These are phyloP conservation scores for Cladosporium sp. DNA, from an alignment of 2,329 filamentous ascomycete species.

Conservation along the genomic window DNA sequence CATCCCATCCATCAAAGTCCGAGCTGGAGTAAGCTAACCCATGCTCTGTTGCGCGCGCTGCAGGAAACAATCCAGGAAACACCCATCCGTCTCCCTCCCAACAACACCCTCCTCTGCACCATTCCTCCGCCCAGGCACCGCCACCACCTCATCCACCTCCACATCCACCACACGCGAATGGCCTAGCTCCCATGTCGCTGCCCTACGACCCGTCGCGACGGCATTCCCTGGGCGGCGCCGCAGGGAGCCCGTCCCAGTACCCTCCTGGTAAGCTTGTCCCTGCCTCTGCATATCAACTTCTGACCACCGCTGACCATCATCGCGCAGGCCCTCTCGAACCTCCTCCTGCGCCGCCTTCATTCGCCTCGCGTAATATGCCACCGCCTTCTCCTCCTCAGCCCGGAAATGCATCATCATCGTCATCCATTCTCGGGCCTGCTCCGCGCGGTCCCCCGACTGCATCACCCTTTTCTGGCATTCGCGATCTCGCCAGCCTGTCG, in stretches of 20 bases:
- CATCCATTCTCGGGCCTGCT: slow-evolving; percentile 30
- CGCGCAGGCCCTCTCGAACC: slow-evolving; percentile 26
- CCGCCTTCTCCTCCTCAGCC: slow-evolving; percentile 46
- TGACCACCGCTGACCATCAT: slow-evolving; percentile 12
- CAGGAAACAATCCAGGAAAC: slow-evolving; percentile 8
- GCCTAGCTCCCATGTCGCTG: slow-evolving; percentile 33
- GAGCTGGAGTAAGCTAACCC: slow-evolving; percentile 8
- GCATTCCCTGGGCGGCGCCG: slow-evolving; percentile 39
- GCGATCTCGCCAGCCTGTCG: slow-evolving; percentile 52
- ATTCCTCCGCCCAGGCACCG: slow-evolving; percentile 20
- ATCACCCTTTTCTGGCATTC: slow-evolving; percentile 44
- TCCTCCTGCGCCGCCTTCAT: slow-evolving; percentile 38
- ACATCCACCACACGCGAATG: slow-evolving; percentile 19
- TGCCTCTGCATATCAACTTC: background rate
- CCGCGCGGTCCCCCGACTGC: slow-evolving; percentile 43
- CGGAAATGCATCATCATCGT: slow-evolving; percentile 32
- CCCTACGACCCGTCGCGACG: slow-evolving; percentile 41
- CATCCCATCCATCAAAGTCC: slow-evolving; percentile 2
- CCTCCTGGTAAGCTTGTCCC: slow-evolving; percentile 6
- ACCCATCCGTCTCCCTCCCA: slow-evolving; percentile 19
- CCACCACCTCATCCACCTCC: too few relatives aligned
- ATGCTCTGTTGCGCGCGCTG: slow-evolving; percentile 4
- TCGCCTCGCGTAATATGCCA: slow-evolving; percentile 44
- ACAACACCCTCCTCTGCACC: slow-evolving; percentile 21
- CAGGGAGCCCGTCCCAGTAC: slow-evolving; percentile 32